These are phyloP conservation scores for Rutstroemia sp. DNA, from an alignment of 2,329 filamentous ascomycete species.

Conservation along the genomic window DNA sequence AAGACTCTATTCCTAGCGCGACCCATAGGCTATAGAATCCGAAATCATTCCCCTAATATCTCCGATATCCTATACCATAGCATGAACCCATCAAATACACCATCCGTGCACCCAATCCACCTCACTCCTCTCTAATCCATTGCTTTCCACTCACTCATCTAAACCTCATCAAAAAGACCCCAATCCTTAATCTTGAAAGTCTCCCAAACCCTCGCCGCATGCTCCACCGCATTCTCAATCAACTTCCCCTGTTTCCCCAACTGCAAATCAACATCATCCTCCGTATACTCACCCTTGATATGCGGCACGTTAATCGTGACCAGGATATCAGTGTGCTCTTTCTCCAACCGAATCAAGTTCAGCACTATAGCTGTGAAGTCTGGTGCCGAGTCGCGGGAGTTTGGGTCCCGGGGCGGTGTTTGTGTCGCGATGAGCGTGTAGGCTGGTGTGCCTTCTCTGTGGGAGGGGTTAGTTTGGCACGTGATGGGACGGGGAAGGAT, in stretches of 20 bases:
- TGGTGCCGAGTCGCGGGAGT: constrained; percentile 28
- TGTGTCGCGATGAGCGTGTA: constrained; percentile 66
- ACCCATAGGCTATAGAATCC: background rate
- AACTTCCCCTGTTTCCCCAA: constrained; percentile 58
- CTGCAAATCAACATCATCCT: constrained; percentile 62
- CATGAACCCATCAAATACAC: too few species aligned
- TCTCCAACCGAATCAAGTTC: constrained; percentile 68
- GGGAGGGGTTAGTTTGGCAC: background rate
- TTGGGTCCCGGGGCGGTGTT: constrained; percentile 34
- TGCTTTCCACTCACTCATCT: background rate
- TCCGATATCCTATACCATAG: too few species aligned
- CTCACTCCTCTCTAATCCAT: background rate
- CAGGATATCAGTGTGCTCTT: constrained; percentile 71
- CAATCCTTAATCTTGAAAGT: constrained; percentile 76
- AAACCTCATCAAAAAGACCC: constrained; percentile 48
- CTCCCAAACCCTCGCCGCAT: constrained; percentile 60
- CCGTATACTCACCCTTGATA: constrained; percentile 64
- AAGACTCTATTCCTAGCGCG: background rate
- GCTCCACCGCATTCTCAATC: constrained; percentile 62
- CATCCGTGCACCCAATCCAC: background rate
- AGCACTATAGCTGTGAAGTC: constrained; percentile 69
- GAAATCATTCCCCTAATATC: background rate
- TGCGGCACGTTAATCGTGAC: constrained; percentile 86
- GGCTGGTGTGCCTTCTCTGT: constrained; percentile 46
- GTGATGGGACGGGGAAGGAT: constrained; percentile 13